Base-by-base conservation (phyloP, 139 green algal genomes). In the Auxenochlorella protothecoides region DNA sequence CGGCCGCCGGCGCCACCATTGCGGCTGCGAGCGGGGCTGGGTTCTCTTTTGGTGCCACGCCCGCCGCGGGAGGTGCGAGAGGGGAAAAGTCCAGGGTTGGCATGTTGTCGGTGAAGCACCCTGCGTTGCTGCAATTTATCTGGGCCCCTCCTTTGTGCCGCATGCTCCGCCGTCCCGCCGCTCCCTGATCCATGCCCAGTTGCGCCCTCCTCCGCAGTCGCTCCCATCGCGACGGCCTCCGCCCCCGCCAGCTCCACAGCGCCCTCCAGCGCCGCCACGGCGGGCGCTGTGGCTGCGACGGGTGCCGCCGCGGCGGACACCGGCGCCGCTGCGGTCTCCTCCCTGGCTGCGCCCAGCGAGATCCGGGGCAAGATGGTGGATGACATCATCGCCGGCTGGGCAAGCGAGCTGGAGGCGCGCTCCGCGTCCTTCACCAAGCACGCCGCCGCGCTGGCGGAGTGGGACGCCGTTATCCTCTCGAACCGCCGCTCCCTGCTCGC, bases 391-490 rank as follows among this genome's bases (percentile, higher is more conserved):
- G 81, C 77, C 44, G 83, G 79, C 68, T 91, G 87, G 87, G 86
- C 72, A 9, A 71, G 59, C 10, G 91, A 97, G 84, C 79, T 97
- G 72, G 87, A 97, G 79, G 72, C 76, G 72, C 91, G 90, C n/a
- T 82, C 86, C 7, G 74, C 76, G 9, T 72, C 84, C 0, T 97
- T 97, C 81, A 83, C 88, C n/a, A 79, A 81, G 68, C 89, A 96
- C 75, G 91, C 91, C 8, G 84, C 85, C 57, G 80, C 80, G 4
- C 83, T 96, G 68, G 78, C 83, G 6, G 82, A 87, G 6, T 97
- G 91, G 91, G 91, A 97, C 81, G 75, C 75, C 12, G 74, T 80
- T 69, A 94, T 97, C 65, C 86, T 94, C 51, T 65, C 71, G 53
- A 96, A 94, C 78, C 82, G 91, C 68, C 80, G 83, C 14, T 68